Conservation (phyloP, 305 asterid species). For the Fraxinus sp. region DNA sequence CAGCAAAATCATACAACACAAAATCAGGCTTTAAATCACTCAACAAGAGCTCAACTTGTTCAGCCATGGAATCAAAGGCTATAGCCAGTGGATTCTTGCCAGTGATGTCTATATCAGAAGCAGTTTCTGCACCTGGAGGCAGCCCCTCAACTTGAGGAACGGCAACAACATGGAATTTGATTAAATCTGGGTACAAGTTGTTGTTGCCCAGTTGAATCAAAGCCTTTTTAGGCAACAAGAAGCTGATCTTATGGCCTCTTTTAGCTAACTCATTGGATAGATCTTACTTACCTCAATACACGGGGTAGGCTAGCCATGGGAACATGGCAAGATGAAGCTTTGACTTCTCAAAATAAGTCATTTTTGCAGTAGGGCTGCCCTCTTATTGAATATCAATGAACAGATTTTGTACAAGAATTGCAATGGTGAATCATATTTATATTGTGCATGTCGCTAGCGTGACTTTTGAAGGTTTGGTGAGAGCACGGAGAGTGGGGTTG, state of each 20-base stretch:
- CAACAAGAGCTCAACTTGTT: conserved; percentile 36
- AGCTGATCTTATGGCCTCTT: conserved; percentile 55
- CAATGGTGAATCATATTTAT: background rate
- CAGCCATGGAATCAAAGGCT: conserved; percentile 61
- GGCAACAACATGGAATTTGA: conserved; percentile 40
- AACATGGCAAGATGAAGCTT: conserved; percentile 70
- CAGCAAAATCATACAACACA: conserved; percentile 65
- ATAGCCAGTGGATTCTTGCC: conserved; percentile 45
- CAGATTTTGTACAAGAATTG: background rate
- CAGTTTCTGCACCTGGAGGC: conserved; percentile 68
- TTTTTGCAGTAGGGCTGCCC: conserved; percentile 1
- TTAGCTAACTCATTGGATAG: conserved; percentile 70
- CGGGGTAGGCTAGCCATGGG: conserved; percentile 64
- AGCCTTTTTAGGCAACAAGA: conserved; percentile 52
- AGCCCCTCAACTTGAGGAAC: conserved; percentile 68
- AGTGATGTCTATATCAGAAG: conserved; percentile 62
- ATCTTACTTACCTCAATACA: too few species aligned
- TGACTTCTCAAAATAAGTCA: conserved; percentile 23
- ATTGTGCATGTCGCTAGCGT: background rate
- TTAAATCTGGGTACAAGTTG: conserved; percentile 41
- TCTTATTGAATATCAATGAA: background rate
- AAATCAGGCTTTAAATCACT: conserved; percentile 42
- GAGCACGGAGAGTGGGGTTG: background rate
- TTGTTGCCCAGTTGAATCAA: conserved; percentile 35
- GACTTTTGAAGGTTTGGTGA: background rate